Base-by-base conservation (phyloP, 2,329 filamentous ascomycete genomes). In the Botrytis galanthina region DNA sequence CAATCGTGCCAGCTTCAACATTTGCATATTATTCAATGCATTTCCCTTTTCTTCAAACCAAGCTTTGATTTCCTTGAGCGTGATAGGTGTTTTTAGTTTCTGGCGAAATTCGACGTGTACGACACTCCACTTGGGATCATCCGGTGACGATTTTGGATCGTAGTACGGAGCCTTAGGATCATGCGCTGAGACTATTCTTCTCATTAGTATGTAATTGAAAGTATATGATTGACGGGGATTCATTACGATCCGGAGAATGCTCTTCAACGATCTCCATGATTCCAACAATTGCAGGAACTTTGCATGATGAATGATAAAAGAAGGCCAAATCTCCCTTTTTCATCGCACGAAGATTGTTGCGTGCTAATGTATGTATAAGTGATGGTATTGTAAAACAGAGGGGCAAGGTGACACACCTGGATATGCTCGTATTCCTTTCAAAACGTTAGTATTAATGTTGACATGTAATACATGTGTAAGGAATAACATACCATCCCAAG, bases 231-330 rank as follows among this genome's bases (percentile, higher is more conserved):
- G 32, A 39, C 35, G 37, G 42, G 48, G 10, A 35, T 57, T 16
- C 35, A 29, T 78, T 83, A 93, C 92, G 84, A 79, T 99, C 96
- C 14, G 93, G 87, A 3, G 91, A 91, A 77, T 93, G 92, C 80
- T 97, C 95, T 76, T 89, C 87, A 26, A 97, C 94, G 75, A 99
- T 92, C 79, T 96, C 92, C 92, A 97, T 95, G 29, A 91, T 89
- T 2, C 95, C 95, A 1, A 91, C 94, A 66, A 98, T 94, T 3
- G 93, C 95, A 0, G 95, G 94, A 37, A 91, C 88, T 81, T 97
- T 97, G 83, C 93, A 96, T 79, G 96, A 97, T 64, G 93, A 97
- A 83, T 98, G 95, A 81, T 98, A 98, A 84, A 99, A 98, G 84
- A 99, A 98, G 39, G 94, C 95, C 46, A 95, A 86, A 80, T 99